Percentiles rank a stretch among this genome's conserved stretches.
Conservation (phyloP, 2,329 filamentous ascomycete genomes). For the Penicillium verrucosum region DNA sequence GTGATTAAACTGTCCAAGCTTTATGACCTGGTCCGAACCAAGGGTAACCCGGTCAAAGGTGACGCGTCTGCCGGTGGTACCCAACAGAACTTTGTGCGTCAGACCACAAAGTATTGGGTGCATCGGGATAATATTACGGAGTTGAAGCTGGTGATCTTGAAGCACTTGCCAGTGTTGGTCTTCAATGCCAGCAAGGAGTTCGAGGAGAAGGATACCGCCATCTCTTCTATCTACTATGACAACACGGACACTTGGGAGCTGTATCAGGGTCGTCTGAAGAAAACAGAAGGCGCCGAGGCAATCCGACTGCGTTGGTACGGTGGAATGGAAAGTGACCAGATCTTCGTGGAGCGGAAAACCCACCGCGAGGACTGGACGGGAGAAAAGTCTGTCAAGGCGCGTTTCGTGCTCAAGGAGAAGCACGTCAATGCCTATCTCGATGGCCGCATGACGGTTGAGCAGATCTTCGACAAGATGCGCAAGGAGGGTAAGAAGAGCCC, state of each 20-base stretch:
- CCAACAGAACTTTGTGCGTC: slow-evolving; percentile 92
- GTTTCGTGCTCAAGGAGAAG: slow-evolving; percentile 95
- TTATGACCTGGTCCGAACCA: slow-evolving; percentile 89
- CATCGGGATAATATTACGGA: slow-evolving; percentile 98
- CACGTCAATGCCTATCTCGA: slow-evolving; percentile 87
- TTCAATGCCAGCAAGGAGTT: slow-evolving; percentile 99
- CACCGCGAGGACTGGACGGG: slow-evolving; percentile 99
- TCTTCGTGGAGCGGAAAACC: slow-evolving; percentile 96
- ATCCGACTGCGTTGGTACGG: slow-evolving; percentile 97
- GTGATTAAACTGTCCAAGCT: slow-evolving; percentile 92
- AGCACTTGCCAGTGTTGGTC: slow-evolving; percentile 93
- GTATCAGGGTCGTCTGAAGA: slow-evolving; percentile 91
- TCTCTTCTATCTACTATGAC: slow-evolving; percentile 98
- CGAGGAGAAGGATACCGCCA: slow-evolving; percentile 82
- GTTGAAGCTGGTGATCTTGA: slow-evolving; percentile 93
- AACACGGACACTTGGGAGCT: slow-evolving; percentile 92
- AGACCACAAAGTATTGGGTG: slow-evolving; percentile 99
- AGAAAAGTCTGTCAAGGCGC: slow-evolving; percentile 97
- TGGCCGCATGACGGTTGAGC: slow-evolving; percentile 77
- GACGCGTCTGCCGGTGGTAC: slow-evolving; percentile 86
- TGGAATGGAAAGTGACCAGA: slow-evolving; percentile 89
- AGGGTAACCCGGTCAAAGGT: slow-evolving; percentile 87
- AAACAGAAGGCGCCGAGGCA: slow-evolving; percentile 95
- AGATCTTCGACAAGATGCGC: slow-evolving; percentile 93
- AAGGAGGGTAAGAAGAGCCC: slow-evolving; percentile 92